Evolutionary conservation across 179 eudicot genomes (phyloP), one percentile per base, ranked within the genome.

Genomic region (Silene vulgaris): DNA sequence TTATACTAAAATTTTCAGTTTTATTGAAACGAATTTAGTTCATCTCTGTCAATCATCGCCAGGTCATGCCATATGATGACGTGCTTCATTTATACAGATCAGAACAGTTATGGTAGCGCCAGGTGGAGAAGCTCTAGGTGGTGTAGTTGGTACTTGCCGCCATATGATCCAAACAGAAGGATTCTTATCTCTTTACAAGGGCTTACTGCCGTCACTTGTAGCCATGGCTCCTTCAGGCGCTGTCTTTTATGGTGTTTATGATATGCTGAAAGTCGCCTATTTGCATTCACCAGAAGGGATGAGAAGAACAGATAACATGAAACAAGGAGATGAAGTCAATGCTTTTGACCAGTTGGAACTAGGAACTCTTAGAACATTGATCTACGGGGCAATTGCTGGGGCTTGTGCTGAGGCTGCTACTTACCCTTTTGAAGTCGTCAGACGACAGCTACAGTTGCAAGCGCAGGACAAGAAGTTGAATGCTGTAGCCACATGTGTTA

Each of bases 211-310:
- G 23, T 92, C 99, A 13, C 82, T 95, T 79, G 81, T 90, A 67
- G 90, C 96, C 85, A 92, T 95, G 97, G 97, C 95, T 74, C 97
- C 99, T 78, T 88, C 97, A 20, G 96, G 97, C 50, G 97, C 99
- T 28, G 97, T 95, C 77, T 92, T 88, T 82, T 95, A 95, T 75
- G 97, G 97, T 73, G 93, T 95, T 61, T 95, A 95, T 79, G 99
- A 95, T 75, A 92, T 95, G 72, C 81, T 95, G 59, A 95, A 95
- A 81, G 86, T 91, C 28, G 87, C 96, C 37, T 92, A 90, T 84
- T 84, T 95, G 69, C 94, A 86, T 84, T 92, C 97, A 72, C 99
- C 99, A 17, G 88, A 92, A 80, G 99, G 97, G 68, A 87, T 67
- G 76, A 81, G 80, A 80, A 88, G 97, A 85, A 84, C 85, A 48